phyloP scores from a whole-genome alignment of 1,284 basidiomycete species.

The Irpex lacteus region DNA sequence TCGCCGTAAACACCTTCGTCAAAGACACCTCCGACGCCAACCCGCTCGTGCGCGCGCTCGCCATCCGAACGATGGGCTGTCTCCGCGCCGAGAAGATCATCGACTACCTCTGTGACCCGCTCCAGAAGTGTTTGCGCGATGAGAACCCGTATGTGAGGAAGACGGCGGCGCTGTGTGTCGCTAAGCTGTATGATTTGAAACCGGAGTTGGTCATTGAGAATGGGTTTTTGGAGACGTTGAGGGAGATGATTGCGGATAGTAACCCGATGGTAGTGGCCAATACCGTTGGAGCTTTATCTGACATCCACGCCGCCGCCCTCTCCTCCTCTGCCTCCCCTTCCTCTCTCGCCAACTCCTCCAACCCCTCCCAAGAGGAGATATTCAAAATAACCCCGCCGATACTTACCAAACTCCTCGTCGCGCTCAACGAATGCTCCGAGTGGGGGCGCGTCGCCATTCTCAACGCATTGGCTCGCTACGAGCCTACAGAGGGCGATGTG shows the following conservation, averaged over 20 bases:
- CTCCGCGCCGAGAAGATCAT: constrained; percentile 98
- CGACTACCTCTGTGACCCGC: constrained; percentile 93
- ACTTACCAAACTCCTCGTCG: constrained; percentile 89
- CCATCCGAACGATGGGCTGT: constrained; percentile 98
- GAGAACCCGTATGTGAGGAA: constrained; percentile 98
- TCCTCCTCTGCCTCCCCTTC: no score
- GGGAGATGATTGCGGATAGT: constrained; percentile 90
- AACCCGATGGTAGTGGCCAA: constrained; percentile 87
- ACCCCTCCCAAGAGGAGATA: constrained; percentile 55
- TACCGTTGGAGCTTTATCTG: constrained; percentile 7
- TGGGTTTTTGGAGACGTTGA: constrained; percentile 87
- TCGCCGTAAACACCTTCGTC: constrained; percentile 98
- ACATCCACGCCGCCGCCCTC: not conserved
- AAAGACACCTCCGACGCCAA: constrained; percentile 96
- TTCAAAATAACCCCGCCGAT: constrained; percentile 84
- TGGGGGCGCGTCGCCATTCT: constrained; percentile 97
- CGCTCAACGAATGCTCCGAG: constrained; percentile 97
- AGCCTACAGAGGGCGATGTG: constrained; percentile 65
- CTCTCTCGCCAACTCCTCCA: constrained; percentile 19
- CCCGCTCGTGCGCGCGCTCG: constrained; percentile 92
- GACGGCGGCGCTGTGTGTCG: constrained; percentile 94
- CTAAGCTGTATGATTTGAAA: constrained; percentile 96
- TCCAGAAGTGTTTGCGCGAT: constrained; percentile 88
- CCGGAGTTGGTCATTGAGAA: constrained; percentile 94
- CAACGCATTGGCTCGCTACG: constrained; percentile 82